Evolutionary conservation across 106 monocot species (phyloP).

Genomic region (Acanthochlamys bracteata): DNA sequence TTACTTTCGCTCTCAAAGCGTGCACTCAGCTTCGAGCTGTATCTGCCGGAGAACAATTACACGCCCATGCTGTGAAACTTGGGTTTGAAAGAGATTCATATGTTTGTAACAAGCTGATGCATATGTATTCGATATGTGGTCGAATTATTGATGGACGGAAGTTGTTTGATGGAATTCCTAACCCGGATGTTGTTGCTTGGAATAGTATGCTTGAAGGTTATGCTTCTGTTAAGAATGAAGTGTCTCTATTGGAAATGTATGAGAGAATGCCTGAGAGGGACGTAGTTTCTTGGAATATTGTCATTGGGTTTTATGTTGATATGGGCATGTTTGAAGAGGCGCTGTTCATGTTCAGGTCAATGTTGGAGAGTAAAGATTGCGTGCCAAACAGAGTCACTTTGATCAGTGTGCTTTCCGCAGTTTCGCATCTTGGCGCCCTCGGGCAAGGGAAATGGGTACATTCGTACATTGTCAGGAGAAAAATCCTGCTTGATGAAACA

Average conservation of each 20-base stretch:
- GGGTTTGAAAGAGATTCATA: constrained; percentile 24
- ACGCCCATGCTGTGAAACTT: constrained; percentile 28
- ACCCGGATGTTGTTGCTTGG: constrained; percentile 50
- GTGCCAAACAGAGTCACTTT: constrained; percentile 5
- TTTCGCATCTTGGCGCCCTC: constrained; percentile 18
- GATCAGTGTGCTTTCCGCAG: constrained; percentile 18
- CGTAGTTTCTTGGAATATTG: constrained; percentile 25
- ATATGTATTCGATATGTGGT: constrained; percentile 38
- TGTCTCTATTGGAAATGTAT: constrained; percentile 24
- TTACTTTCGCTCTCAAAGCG: constrained; percentile 63
- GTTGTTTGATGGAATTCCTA: constrained; percentile 45
- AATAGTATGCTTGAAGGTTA: constrained; percentile 63
- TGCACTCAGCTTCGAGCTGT: constrained; percentile 23
- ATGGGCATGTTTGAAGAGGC: constrained; percentile 14
- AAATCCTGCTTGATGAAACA: background rate
- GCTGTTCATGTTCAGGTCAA: constrained; percentile 16
- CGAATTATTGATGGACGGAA: constrained; percentile 30
- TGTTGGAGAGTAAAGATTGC: constrained; percentile 2
- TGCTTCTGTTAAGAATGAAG: constrained; percentile 23
- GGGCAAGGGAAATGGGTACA: constrained; percentile 29
- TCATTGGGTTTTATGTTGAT: constrained; percentile 18
- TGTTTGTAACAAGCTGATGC: constrained; percentile 55
- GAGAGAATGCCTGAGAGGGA: constrained; percentile 25
- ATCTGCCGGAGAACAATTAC: constrained; percentile 33
- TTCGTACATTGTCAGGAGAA: constrained; percentile 9